These are phyloP conservation scores for Russula dissimulans DNA, from an alignment of 768 basidiomycete species.

Conservation along the genomic window DNA sequence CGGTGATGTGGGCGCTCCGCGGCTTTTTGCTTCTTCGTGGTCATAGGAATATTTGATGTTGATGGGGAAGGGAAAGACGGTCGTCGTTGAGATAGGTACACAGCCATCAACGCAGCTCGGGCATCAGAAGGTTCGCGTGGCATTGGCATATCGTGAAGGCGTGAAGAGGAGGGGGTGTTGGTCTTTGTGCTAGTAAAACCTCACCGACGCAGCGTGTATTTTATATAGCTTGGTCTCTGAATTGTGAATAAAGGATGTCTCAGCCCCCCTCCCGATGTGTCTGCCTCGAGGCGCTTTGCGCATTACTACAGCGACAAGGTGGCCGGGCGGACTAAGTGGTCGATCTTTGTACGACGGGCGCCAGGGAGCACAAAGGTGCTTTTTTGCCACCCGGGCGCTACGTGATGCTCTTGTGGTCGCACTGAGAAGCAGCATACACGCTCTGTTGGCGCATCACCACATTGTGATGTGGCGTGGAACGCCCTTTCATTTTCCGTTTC, in stretches of 20 bases:
- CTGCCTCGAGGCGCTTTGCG: slow-evolving; percentile 14
- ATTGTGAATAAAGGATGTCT: slow-evolving; percentile 12
- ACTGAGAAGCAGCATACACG: background rate
- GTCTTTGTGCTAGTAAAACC: background rate
- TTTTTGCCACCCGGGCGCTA: background rate
- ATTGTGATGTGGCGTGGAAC: background rate
- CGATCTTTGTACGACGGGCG: slow-evolving; percentile 3
- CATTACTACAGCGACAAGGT: slow-evolving; percentile 12
- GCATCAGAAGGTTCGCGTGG: slow-evolving; percentile 29
- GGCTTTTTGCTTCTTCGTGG: slow-evolving; percentile 1
- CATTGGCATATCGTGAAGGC: slow-evolving; percentile 13
- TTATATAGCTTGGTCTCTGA: slow-evolving; percentile 4
- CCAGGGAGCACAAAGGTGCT: background rate
- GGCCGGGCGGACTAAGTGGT: slow-evolving; percentile 2
- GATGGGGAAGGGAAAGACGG: background rate
- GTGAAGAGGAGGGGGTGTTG: background rate
- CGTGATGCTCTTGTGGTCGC: background rate
- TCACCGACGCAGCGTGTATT: background rate
- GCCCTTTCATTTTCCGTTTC: background rate
- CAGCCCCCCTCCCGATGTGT: slow-evolving; percentile 5
- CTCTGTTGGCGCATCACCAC: background rate
- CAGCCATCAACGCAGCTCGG: slow-evolving; percentile 26
- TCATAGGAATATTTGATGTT: background rate
- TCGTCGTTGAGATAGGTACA: slow-evolving; percentile 24
- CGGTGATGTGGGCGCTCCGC: slow-evolving; percentile 10